Evolutionary conservation across 192 early-diverging fungal genomes (phyloP), one percentile per base, ranked within the genome.

Genomic region (Lunasporangiospora selenospora): DNA sequence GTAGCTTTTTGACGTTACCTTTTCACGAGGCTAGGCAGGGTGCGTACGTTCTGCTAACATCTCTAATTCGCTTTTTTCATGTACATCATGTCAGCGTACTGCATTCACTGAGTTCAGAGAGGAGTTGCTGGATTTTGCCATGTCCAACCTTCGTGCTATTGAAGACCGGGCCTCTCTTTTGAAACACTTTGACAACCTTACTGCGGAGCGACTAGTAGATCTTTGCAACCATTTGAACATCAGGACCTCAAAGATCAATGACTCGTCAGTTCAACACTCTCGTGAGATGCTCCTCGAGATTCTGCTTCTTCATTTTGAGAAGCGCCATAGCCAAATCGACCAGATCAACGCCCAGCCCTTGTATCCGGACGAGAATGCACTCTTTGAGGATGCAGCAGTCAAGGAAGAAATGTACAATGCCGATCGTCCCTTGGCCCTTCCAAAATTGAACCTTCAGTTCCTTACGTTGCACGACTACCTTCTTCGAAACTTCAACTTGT

Each of bases 371-470:
- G 89, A 93, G 79, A 61, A 76, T 7, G 79, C 82, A 8, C 56
- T 98, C 21, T 93, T 96, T 67, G 87, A 87, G 57, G 88, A 88
- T 36, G 69, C 81, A 0, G 64, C 90, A 2, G 77, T 85, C 15
- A 89, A 93, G 57, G 83, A 87, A 5, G 88, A 92, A 64, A 90
- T 86, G 40, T 78, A 83, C 54, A 75, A 75, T 13, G 75, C 76
- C 19, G 80, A 81, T 26, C 56, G 75, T n/a, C 84, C 84, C 13
- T 58, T 88, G 15, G 83, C 91, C 2, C 71, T 95, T 6, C 98
- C 98, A 4, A 95, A 96, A 66, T 83, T 99, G 19, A 91, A 90
- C 48, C 79, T 99, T 23, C 98, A 99, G 81, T 99, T 92, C 66
- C 80, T 99, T 56, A 91, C 95, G 0, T 65, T 95, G 18, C 89